Evolutionary conservation across 228 moss, liverwort and hornwort species (phyloP).

Genomic region (Sphagnum magellanicum): DNA sequence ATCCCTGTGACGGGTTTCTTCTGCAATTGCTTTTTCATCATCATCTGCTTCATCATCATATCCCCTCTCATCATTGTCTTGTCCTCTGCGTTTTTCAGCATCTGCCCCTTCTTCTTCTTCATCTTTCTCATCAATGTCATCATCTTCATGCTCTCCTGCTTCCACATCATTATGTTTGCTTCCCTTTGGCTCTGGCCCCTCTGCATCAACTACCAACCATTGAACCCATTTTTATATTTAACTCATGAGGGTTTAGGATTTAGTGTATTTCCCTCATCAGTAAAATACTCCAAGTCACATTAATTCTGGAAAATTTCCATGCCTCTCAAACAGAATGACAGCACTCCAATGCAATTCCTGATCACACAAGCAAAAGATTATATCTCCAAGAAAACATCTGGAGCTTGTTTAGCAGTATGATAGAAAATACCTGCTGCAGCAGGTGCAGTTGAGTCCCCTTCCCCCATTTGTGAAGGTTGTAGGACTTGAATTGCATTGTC

Average conservation of each 20-base stretch:
- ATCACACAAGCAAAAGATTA: no score
- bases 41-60: slow-evolving; percentile 87
- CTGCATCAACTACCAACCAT: slow-evolving; percentile 37
- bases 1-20: slow-evolving; percentile 32
- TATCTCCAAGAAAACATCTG: background rate
- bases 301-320: no score
- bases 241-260: no score
- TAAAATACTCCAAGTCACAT: no score
- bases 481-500: slow-evolving; percentile 56
- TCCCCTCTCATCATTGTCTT: slow-evolving; percentile 90
- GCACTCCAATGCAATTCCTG: no score
- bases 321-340: no score
- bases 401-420: background rate
- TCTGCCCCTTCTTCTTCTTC: slow-evolving; percentile 93
- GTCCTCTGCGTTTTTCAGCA: slow-evolving; percentile 85
- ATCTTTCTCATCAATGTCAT: slow-evolving; percentile 76
- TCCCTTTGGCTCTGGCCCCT: slow-evolving; percentile 20
- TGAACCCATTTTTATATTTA: background rate
- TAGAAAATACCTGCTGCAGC: background rate
- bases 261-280: no score
- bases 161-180: slow-evolving; percentile 49
- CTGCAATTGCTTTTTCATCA: slow-evolving; percentile 82
- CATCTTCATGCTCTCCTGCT: slow-evolving; percentile 71
- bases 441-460: slow-evolving; percentile 7
- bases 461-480: slow-evolving; percentile 53